Percentiles rank a stretch among this genome's conserved stretches.
phyloP scores from a whole-genome alignment of 2,329 filamentous ascomycete genomes.

The Neonectria sp. region DNA sequence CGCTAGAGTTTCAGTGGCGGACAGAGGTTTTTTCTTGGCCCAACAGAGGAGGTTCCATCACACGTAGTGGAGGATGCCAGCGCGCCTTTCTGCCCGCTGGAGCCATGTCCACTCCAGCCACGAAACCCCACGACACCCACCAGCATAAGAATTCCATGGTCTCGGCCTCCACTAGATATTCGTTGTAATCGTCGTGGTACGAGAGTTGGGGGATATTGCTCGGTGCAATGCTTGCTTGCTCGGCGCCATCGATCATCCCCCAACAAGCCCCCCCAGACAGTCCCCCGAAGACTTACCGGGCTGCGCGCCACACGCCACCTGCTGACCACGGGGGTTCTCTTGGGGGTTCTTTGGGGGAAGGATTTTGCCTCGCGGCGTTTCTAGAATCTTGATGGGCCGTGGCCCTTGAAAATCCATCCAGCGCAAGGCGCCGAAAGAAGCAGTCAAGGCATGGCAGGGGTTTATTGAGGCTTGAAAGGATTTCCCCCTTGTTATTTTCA shows the following conservation, averaged over 20 bases:
- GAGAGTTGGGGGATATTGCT: conserved; percentile 13
- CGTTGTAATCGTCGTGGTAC: conserved; percentile 2
- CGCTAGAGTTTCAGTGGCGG: conserved; percentile 25
- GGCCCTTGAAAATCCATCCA: conserved; percentile 31
- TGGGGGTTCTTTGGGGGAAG: conserved; percentile 30
- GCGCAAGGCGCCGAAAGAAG: conserved; percentile 33
- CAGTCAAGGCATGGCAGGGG: conserved; percentile 32
- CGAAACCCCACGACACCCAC: conserved; percentile 14
- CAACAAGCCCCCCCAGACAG: not conserved
- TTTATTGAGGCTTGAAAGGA: conserved; percentile 29
- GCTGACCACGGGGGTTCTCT: conserved; percentile 23
- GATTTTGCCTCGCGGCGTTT: conserved; percentile 42
- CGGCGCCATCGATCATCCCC: conserved; percentile 14
- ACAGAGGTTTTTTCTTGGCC: conserved; percentile 6
- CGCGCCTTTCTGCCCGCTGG: conserved; percentile 7
- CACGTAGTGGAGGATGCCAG: conserved; percentile 9
- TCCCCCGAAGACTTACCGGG: conserved; percentile 7
- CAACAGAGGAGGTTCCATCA: conserved; percentile 4
- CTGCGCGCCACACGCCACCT: conserved; percentile 29
- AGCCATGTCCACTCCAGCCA: conserved; percentile 12
- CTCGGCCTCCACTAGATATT: conserved; percentile 15
- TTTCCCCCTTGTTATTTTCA: conserved; percentile 20
- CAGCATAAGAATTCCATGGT: conserved; percentile 14
- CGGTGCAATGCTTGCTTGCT: not conserved
- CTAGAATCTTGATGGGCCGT: conserved; percentile 35